Conservation (phyloP, 2,329 filamentous ascomycete genomes). For the Chaetomium sp. region DNA sequence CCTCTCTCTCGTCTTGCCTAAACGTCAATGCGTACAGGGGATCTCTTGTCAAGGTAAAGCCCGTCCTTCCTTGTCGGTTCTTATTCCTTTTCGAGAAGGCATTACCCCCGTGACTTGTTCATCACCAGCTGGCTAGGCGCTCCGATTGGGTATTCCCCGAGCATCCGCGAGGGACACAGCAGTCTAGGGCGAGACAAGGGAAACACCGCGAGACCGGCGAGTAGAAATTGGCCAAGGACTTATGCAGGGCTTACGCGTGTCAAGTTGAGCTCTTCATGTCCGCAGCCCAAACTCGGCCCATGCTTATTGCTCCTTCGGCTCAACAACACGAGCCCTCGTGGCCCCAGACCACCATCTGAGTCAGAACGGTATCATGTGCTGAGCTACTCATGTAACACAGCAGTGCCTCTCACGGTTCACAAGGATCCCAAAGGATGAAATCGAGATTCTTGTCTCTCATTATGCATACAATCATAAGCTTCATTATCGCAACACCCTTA, state of each 20-base stretch:
- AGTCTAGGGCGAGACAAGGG: neutral
- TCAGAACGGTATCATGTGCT: constrained; percentile 15
- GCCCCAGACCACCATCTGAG: neutral
- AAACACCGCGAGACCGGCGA: neutral
- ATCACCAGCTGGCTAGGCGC: neutral
- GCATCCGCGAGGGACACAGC: neutral
- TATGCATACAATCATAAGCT: constrained; percentile 27
- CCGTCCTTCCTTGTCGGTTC: neutral
- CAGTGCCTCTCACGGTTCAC: neutral
- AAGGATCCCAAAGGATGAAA: neutral
- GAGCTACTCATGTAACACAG: constrained; percentile 1
- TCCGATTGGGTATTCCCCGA: neutral
- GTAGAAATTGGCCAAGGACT: neutral
- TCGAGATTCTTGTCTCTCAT: constrained; percentile 18
- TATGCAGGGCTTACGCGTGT: neutral
- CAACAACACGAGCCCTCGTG: neutral
- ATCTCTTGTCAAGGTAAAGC: neutral
- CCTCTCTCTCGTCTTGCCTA: neutral
- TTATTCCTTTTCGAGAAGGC: neutral
- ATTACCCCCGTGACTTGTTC: neutral
- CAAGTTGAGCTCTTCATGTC: neutral
- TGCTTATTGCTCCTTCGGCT: neutral
- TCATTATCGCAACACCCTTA: constrained; percentile 13
- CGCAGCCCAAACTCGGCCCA: neutral
- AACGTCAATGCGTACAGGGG: neutral